Evolutionary conservation across 148 eudicot species (phyloP), one percentile per base, ranked within the genome.

Genomic region (Camellia japonica): DNA sequence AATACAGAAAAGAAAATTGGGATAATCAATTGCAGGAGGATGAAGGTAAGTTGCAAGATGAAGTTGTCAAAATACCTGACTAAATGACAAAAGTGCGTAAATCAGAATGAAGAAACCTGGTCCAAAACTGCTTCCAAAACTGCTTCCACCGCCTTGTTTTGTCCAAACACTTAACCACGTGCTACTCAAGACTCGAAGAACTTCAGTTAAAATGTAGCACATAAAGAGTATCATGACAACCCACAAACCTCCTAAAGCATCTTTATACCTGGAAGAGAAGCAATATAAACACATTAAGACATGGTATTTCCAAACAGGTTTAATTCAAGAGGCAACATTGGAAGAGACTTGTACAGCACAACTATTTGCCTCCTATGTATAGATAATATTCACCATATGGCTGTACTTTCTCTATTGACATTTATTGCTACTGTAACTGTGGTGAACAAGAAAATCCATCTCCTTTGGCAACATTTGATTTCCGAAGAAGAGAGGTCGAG

Each of bases 151-250:
- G 81, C 95, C 85, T 82, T 86, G 84, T 77, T 90, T 85, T 64
- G 93, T 92, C 95, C 95, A 92, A 61, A 80, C 77, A 81, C 95
- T 87, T 80, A 91, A 80, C 95, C 95, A 91, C 59, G 93, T 91
- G 88, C 95, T 91, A 79, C 95, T 91, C 46, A 82, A 87, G 80
- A 91, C 81, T 67, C 95, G 88, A 49, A 92, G 91, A 69, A 87
- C 84, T 84, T 92, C 95, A 18, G 93, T 92, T 60, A 84, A 84
- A 68, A 77, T 79, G 77, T 91, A 90, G 83, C 93, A 91, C 79
- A 77, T 69, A 78, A 91, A 83, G 68, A 91, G 67, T 83, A 86
- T 54, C 82, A 82, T 80, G 62, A 91, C 91, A 73, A 87, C 91
- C 90, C 90, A 88, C 59, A 83, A 76, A 73, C 93, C 95, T 82